These are phyloP conservation scores for Sphagnurus paluster DNA, from an alignment of 1,284 basidiomycete species.

Conservation along the genomic window DNA sequence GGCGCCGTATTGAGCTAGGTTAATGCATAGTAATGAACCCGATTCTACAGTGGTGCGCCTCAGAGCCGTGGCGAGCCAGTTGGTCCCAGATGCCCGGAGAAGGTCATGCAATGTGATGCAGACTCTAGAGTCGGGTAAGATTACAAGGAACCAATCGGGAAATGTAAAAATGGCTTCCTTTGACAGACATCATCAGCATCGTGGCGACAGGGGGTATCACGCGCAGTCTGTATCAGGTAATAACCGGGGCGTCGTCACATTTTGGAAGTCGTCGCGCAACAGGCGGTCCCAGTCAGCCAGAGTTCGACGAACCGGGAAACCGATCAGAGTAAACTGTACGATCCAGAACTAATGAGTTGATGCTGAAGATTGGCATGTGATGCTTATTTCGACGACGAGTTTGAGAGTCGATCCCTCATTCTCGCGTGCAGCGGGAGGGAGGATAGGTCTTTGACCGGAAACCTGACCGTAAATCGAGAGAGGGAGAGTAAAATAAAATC, in stretches of 20 bases:
- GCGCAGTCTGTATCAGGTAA: constrained; percentile 11
- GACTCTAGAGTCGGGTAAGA: too few species aligned
- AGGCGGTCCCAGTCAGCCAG: constrained; percentile 2
- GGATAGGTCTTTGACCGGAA: not conserved
- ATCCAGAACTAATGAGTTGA: not conserved
- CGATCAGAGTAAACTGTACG: not conserved
- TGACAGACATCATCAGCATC: constrained; percentile 9
- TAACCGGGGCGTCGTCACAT: constrained; percentile 7
- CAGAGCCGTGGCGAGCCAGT: too few species aligned
- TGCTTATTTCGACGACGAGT: not conserved
- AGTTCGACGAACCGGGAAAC: constrained; percentile 6
- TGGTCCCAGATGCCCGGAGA: constrained; percentile 3
- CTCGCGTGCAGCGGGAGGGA: not conserved
- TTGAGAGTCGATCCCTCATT: constrained; percentile 5
- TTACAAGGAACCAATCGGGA: too few species aligned
- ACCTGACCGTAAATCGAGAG: too few species aligned
- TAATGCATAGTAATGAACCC: too few species aligned
- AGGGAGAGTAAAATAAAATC: too few species aligned
- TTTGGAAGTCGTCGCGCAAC: constrained; percentile 2
- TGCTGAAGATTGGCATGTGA: not conserved
- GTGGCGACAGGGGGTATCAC: constrained; percentile 10
- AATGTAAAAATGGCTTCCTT: constrained; percentile 7
- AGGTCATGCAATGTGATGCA: constrained; percentile 1
- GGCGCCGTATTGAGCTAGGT: constrained; percentile 11
- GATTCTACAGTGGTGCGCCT: not conserved